Conservation (phyloP, 371 early-diverging fungal species). For the Fennellomyces sp. region DNA sequence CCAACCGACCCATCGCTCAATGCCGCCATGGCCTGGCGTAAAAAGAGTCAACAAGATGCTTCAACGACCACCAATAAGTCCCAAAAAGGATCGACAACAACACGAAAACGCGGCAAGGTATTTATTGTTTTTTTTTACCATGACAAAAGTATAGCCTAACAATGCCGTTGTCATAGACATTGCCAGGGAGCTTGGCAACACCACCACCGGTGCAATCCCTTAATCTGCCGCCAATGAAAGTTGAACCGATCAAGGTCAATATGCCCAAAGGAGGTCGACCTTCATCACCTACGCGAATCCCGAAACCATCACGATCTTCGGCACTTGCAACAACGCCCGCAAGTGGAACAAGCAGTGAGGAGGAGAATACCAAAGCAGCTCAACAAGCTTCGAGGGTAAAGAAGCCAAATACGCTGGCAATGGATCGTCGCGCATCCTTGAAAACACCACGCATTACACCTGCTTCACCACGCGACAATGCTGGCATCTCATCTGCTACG, state of each 20-base stretch:
- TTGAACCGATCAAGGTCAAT: constrained; percentile 44
- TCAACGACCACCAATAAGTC: constrained; percentile 3
- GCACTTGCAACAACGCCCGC: neutral
- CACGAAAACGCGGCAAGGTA: constrained; percentile 51
- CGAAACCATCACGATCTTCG: constrained; percentile 20
- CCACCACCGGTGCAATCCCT: constrained; percentile 44
- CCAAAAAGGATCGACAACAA: constrained; percentile 5
- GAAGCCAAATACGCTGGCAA: neutral
- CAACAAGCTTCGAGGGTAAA: constrained; percentile 1
- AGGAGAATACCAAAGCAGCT: constrained; percentile 9
- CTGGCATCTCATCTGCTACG: constrained; percentile 8
- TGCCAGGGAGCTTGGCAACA: constrained; percentile 52
- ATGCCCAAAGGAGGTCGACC: constrained; percentile 22
- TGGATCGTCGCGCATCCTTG: constrained; percentile 19
- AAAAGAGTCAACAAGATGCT: constrained; percentile 22
- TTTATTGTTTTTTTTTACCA: neutral
- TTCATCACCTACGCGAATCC: constrained; percentile 25
- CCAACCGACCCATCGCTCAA: constrained; percentile 36
- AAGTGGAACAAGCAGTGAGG: constrained; percentile 24
- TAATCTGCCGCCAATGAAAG: constrained; percentile 52
- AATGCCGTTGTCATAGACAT: constrained; percentile 33
- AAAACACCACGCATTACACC: constrained; percentile 22
- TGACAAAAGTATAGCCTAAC: too few relatives aligned
- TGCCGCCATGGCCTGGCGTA: constrained; percentile 23
- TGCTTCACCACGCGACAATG: constrained; percentile 14